These are phyloP conservation scores for Picea glauca DNA, from an alignment of 75 land plant genomes.

Conservation along the genomic window DNA sequence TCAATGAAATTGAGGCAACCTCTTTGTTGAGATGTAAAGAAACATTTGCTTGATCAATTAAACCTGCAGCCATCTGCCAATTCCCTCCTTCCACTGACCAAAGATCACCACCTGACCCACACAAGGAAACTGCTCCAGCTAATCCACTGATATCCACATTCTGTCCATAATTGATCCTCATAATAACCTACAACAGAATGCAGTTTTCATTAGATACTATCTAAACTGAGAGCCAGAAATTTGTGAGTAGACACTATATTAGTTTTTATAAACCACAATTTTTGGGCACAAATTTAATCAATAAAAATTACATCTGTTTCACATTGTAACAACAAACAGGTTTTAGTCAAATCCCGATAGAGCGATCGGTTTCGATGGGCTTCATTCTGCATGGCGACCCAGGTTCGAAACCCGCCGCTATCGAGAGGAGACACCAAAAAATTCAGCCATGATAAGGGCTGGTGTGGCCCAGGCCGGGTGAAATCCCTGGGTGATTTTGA, in stretches of 20 bases:
- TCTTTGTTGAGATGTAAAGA: conserved; percentile 57
- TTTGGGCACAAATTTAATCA: background rate
- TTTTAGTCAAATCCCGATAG: too few species aligned
- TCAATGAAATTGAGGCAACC: conserved; percentile 50
- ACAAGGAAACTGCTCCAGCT: conserved; percentile 93
- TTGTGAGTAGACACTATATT: background rate
- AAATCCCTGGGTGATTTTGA: too few species aligned
- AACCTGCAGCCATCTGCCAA: conserved; percentile 90
- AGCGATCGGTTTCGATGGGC: too few species aligned
- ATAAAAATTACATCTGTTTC: background rate
- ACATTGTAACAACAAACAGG: too few species aligned
- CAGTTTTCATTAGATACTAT: background rate
- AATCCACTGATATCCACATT: conserved; percentile 85
- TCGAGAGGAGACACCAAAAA: too few species aligned
- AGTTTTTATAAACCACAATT: background rate
- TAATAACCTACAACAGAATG: conserved; percentile 51
- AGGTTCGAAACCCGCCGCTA: too few species aligned
- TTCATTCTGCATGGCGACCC: too few species aligned
- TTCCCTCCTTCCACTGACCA: conserved; percentile 96
- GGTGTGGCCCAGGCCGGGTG: too few species aligned
- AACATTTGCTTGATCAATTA: conserved; percentile 68
- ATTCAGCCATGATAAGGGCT: too few species aligned
- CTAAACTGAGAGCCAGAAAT: background rate
- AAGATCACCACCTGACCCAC: conserved; percentile 84
- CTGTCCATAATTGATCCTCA: conserved; percentile 97